Evolutionary conservation across 2,329 filamentous ascomycete species (phyloP).

Genomic region (Epichloe hybrida): DNA sequence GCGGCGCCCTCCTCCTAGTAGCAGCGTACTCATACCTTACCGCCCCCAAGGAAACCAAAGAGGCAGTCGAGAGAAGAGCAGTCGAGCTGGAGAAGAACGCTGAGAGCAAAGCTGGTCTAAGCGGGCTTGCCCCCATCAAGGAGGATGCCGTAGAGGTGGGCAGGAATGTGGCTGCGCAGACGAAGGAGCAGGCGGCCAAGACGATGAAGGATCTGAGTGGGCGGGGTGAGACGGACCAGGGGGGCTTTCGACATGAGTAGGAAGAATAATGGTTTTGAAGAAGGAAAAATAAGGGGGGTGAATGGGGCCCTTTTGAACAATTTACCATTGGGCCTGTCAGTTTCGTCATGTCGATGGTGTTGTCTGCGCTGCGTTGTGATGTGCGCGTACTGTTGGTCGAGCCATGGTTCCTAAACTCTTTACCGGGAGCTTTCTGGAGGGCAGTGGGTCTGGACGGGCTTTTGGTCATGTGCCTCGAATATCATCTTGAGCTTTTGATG

Average conservation of each 20-base stretch:
- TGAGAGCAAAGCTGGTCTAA: not conserved
- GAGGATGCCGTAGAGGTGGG: slow-evolving; percentile 4
- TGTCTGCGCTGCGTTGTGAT: too few relatives aligned
- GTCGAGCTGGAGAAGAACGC: not conserved
- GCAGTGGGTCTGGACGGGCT: slow-evolving; percentile 29
- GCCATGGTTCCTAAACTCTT: slow-evolving; percentile 46
- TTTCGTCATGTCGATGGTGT: too few relatives aligned
- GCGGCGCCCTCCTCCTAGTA: slow-evolving; percentile 13
- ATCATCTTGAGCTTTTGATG: not conserved
- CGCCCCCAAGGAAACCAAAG: slow-evolving; percentile 4
- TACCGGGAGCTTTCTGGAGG: slow-evolving; percentile 26
- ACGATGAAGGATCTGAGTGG: slow-evolving; percentile 18
- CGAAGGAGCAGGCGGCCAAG: slow-evolving; percentile 12
- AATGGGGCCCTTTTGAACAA: not conserved
- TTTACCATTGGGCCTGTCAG: not conserved
- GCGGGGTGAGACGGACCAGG: slow-evolving; percentile 15
- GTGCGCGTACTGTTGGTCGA: slow-evolving; percentile 62
- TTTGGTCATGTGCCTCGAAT: slow-evolving; percentile 27
- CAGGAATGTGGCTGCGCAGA: slow-evolving; percentile 1
- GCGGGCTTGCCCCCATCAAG: slow-evolving; percentile 4
- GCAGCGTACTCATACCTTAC: slow-evolving; percentile 17
- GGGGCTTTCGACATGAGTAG: slow-evolving; percentile 19
- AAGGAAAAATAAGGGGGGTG: too few relatives aligned
- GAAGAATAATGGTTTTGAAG: not conserved
- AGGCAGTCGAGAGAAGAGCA: slow-evolving; percentile 6